Evolutionary conservation across 495 filamentous ascomycete species (phyloP).

Genomic region (Hypoxylon trugodes): DNA sequence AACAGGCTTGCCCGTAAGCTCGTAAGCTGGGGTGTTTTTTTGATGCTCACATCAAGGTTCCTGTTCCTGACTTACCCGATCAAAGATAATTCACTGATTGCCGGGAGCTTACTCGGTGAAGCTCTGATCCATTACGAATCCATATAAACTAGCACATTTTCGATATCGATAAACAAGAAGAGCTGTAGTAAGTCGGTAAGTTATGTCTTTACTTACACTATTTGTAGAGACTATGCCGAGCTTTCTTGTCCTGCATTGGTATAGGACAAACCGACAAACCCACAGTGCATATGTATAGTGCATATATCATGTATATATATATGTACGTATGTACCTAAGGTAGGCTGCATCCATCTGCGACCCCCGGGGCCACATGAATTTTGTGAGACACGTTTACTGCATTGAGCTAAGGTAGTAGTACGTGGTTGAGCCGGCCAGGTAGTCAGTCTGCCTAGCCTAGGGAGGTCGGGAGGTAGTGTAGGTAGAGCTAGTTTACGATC

Average conservation of each 20-base stretch:
- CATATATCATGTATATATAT: too few species aligned
- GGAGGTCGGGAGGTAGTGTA: too few species aligned
- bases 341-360: slow-evolving; percentile 26
- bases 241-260: too few species aligned
- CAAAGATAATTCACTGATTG: slow-evolving; percentile 3
- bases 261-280: slow-evolving; percentile 1
- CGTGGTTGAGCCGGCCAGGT: slow-evolving; percentile 33
- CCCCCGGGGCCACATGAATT: slow-evolving; percentile 38
- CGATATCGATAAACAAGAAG: too few species aligned
- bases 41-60: slow-evolving; percentile 29
- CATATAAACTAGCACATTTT: not conserved
- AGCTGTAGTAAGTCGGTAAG: too few species aligned
- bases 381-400: slow-evolving; percentile 39
- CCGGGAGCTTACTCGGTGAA: not conserved
- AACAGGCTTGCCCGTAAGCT: too few species aligned
- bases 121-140: slow-evolving; percentile 10
- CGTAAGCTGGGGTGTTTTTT: too few species aligned
- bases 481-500: slow-evolving; percentile 12
- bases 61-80: slow-evolving; percentile 36
- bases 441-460: too few species aligned
- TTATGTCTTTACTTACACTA: too few species aligned
- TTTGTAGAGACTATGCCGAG: slow-evolving; percentile 21
- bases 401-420: slow-evolving; percentile 37
- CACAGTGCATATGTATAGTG: slow-evolving; percentile 12
- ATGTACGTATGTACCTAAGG: too few species aligned